Percentiles rank a stretch among this genome's conserved stretches.
Conservation (phyloP, 306 rosid genomes). For the Sicyos edulis region DNA sequence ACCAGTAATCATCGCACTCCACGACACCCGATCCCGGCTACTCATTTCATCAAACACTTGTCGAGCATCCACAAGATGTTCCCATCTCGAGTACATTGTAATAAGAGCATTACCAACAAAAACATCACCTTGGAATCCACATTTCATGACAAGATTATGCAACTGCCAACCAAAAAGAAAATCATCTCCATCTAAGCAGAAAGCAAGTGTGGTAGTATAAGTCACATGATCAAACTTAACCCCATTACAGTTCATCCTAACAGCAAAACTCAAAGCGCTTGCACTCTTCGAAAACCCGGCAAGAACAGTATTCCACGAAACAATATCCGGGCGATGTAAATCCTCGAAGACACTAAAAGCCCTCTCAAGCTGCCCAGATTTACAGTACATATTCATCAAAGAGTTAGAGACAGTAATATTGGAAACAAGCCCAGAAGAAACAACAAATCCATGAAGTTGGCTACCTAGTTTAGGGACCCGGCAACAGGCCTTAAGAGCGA, state of each 20-base stretch:
- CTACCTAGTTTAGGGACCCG: conserved; percentile 42
- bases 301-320: conserved; percentile 86
- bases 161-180: conserved; percentile 60
- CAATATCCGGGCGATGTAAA: conserved; percentile 47
- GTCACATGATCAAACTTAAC: conserved; percentile 61
- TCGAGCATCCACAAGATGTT: conserved; percentile 44
- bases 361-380: conserved; percentile 38
- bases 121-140: conserved; percentile 53
- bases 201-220: conserved; percentile 50
- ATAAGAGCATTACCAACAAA: conserved; percentile 71
- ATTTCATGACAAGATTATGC: conserved; percentile 51
- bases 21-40: conserved; percentile 52
- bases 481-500: conserved; percentile 72
- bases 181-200: conserved; percentile 43
- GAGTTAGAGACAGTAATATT: conserved; percentile 51
- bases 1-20: conserved; percentile 77
- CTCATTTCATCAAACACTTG: conserved; percentile 64
- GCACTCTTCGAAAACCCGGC: conserved; percentile 55
- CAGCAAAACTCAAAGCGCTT: conserved; percentile 51
- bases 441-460: conserved; percentile 51
- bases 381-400: conserved; percentile 73
- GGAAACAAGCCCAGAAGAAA: conserved; percentile 46
- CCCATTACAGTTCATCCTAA: conserved; percentile 49
- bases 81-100: conserved; percentile 66
- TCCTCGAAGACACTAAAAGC: conserved; percentile 49